Evolutionary conservation across 441 rosid species (phyloP).

Genomic region (Erodium trifolium): DNA sequence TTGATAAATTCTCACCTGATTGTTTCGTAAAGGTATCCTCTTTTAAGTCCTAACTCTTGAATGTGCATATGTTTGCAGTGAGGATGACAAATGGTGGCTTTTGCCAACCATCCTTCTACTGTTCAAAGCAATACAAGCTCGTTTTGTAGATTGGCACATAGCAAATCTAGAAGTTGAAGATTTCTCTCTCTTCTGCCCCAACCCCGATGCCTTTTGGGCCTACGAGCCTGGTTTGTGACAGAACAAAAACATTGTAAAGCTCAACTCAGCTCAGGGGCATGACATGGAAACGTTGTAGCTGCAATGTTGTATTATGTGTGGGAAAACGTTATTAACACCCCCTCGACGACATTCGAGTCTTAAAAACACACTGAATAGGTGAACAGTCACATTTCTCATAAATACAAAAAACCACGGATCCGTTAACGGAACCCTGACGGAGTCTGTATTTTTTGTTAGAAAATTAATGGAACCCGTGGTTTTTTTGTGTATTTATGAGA

Average conservation of each 20-base stretch:
- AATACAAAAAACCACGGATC: too few relatives aligned
- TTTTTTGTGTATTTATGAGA: too few relatives aligned
- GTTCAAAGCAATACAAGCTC: conserved; percentile 73
- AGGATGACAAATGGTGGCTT: conserved; percentile 89
- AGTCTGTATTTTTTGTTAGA: too few relatives aligned
- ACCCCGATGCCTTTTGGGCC: conserved; percentile 91
- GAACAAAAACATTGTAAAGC: conserved; percentile 4
- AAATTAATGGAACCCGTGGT: too few relatives aligned
- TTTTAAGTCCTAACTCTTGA: conserved; percentile 1
- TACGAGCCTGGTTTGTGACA: conserved; percentile 57
- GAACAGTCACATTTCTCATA: too few relatives aligned
- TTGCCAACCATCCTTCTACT: conserved; percentile 66
- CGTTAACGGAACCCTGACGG: too few relatives aligned
- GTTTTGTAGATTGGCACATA: conserved; percentile 81
- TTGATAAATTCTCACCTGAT: too few relatives aligned
- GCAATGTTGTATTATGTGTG: conserved; percentile 4
- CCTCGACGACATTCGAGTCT: too few relatives aligned
- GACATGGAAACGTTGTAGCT: neutral
- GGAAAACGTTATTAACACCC: too few relatives aligned
- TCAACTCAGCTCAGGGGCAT: neutral
- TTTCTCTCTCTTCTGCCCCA: conserved; percentile 67
- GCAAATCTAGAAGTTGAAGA: conserved; percentile 87
- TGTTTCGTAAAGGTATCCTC: neutral
- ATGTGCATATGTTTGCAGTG: conserved; percentile 37
- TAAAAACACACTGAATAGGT: too few relatives aligned